phyloP scores from a whole-genome alignment of 2,329 filamentous ascomycete species.

The Aureobasidium lini region DNA sequence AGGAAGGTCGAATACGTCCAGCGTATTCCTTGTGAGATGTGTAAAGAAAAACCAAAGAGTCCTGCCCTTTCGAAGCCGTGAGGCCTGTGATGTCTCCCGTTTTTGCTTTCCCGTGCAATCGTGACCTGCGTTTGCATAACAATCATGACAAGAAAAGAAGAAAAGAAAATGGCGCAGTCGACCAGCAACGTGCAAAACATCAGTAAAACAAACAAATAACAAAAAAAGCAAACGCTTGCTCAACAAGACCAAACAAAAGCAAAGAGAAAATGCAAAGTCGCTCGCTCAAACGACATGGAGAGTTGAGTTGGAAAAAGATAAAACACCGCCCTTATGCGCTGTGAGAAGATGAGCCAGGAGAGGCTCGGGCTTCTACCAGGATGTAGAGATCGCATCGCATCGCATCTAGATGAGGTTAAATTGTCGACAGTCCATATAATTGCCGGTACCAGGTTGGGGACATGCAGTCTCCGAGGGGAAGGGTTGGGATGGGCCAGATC shows the following conservation, averaged over 20 bases:
- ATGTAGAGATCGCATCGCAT: conserved; percentile 7
- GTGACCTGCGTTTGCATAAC: conserved; percentile 13
- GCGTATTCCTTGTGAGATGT: background rate
- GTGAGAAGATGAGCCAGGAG: background rate
- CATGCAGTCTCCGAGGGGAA: conserved; percentile 16
- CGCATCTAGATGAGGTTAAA: conserved; percentile 2
- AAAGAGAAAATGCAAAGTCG: conserved; percentile 8
- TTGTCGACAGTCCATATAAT: conserved; percentile 16
- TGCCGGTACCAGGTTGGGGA: conserved; percentile 32
- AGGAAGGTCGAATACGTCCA: background rate
- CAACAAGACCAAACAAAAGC: conserved; percentile 7
- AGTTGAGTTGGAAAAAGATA: conserved; percentile 1
- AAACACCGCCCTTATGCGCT: conserved; percentile 6
- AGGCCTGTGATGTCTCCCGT: conserved; percentile 3
- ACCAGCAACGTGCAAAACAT: background rate
- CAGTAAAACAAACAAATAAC: background rate
- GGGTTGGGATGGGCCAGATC: conserved; percentile 37
- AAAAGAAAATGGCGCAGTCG: background rate
- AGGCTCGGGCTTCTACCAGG: background rate
- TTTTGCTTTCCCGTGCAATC: conserved; percentile 12
- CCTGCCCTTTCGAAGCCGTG: conserved; percentile 9
- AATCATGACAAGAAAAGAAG: conserved; percentile 7
- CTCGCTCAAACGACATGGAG: conserved; percentile 5
- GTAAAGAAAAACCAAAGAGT: conserved; percentile 2
- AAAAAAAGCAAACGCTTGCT: conserved; percentile 6